Base-by-base conservation (phyloP, 495 filamentous ascomycete genomes). In the Penicillium antarcticum region DNA sequence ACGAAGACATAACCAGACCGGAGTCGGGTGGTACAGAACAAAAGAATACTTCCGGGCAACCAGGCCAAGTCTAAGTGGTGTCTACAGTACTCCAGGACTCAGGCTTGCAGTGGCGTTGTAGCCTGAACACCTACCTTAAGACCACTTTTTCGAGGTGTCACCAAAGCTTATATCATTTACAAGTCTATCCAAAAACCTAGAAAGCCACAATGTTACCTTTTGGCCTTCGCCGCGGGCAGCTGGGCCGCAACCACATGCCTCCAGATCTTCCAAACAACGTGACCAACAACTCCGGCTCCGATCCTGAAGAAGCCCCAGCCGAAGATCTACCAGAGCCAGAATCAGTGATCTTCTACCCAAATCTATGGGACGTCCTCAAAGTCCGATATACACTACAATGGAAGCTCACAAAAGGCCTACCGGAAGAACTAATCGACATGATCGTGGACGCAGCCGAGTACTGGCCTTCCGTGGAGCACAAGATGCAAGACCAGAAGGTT, bases 381-480 rank as follows among this genome's bases (percentile, higher is more conserved):
- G 62, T 67, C 1, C 65, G 72, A 18, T 51, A 62, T 55, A 17
- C 72, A 1, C 52, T 77, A n/a, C 63, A 62, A 21, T 65, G 62
- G 57, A 75, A 79, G 53, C 61, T 71, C 36, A 48, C 58, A 7
- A 60, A 72, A 31, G 51, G 60, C 1, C 63, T 89, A 0, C 87
- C 87, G 0, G 52, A 68, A 2, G 87, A 91, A 51, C 58, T 91
- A 17, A 60, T 88, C n/a, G 84, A 89, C 63, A 64, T 71, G 43
- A 81, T 91, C 31, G 58, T 88, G 45, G 87, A 89, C 58, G 63
- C 69, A 34, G 86, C 86, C 17, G 86, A 88, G 63, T 89, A 89
- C 59, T 91, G 87, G 87, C 78, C 80, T 0, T 73, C 71, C 6
- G 58, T 58, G 2, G 66, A 71, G 57, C 53, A 57, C 31, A 52